Base-by-base conservation (phyloP, 169 alveolate genomes). In the Toxoplasma gondii region DNA sequence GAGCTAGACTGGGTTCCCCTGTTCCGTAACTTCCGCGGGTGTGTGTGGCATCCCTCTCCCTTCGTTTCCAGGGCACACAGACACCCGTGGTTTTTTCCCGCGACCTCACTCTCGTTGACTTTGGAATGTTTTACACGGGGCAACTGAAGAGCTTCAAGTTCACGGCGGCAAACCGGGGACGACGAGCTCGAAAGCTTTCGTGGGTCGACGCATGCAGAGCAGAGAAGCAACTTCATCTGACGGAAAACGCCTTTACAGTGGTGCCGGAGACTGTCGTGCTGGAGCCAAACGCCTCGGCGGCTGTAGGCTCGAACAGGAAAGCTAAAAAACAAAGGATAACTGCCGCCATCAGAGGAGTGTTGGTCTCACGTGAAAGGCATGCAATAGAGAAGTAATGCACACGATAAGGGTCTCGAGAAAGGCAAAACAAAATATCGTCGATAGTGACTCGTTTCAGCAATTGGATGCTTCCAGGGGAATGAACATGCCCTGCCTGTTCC, bases 161-260 rank as follows among this genome's bases (percentile, higher is more conserved):
- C 80, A 96, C 97, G 93, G 96, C 98, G 41, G 99, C 98, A 94
- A 98, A 98, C 84, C 97, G 98, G 43, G 99, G 99, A 19, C 96
- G 99, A 91, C 98, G 98, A 90, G 97, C 98, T 0, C 96, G 98
- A 96, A 97, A 96, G 88, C 95, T 98, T 9, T 95, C 97, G 80
- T 98, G 99, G 98, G 94, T 96, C 92, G 90, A 86, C 19, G 41
- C 53, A 67, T 24, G 49, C 81, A 31, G 34, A n/a, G n/a, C 58
- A 10, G 92, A 39, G 34, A 86, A 86, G 45, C 36, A 53, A 39
- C 5, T n/a, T 9, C 54, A 83, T 16, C 69, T 9, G 43, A 86
- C 17, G 45, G 92, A 86, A 24, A n/a, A 49, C 12, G 81, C 92
- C 54, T 88, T 88, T 58, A 31, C 83, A 1, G 39, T 88, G 29